Evolutionary conservation across 805 yeast species (phyloP), one percentile per base, ranked within the genome.

Genomic region (Candida saitoana): DNA sequence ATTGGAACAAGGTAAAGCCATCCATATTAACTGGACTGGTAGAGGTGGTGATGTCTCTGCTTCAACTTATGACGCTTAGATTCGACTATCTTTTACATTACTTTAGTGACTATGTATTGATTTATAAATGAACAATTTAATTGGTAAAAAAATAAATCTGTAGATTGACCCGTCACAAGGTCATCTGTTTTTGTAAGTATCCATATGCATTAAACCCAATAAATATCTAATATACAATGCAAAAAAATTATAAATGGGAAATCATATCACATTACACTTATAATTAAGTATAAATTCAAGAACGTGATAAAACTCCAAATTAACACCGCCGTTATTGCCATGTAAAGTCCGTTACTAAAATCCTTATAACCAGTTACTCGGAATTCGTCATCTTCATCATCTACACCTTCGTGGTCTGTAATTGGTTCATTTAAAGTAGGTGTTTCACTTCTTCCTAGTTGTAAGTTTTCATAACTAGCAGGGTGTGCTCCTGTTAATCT

Each of bases 21-120:
- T 91, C 70, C 99, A 91, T 76, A 78, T 93, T 64, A 91, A 91
- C 93, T 91, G 99, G 99, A 91, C 98, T 54, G 98, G 98, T 69
- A 82, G 81, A 62, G 98, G 99, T 74, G 99, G 99, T 77, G 83
- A 93, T 73, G 87, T 90, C 55, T 86, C 96, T 57, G 96, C 99
- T 50, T 74, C 96, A 38, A 87, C 95, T 58, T 91, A 91, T 73
- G 83, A 83, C 60, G 98, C 97, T 71, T 91, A 79, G 69, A 36
- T 39, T 22, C 18, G 4, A 7, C 18, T 5, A 33, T n/a, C n/a
- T n/a, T n/a, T n/a, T n/a, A 16, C 20, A 16, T 33, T 14, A 29
- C n/a, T 9, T 15, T 33, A 12, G 35, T 18, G 20, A 33, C 35
- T 16, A 33, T 34, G 27, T 34, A 18, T 18, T 34, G 17, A 34